Conservation (phyloP, 805 yeast genomes). For the Ogataea nakhonphanomensis region DNA sequence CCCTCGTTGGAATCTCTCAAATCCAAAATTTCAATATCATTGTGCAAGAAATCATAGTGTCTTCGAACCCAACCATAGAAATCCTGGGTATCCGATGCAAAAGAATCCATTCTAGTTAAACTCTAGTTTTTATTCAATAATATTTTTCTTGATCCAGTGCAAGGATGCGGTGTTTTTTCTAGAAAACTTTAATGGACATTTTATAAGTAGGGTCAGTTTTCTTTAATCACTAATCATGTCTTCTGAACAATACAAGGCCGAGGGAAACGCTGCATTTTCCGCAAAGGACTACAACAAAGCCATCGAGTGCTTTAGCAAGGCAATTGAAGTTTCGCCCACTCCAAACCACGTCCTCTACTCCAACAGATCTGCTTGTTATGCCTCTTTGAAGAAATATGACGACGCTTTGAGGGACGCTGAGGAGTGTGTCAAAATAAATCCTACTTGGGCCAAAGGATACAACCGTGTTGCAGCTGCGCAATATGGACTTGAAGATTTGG, state of each 20-base stretch:
- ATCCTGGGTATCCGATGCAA: constrained; percentile 32
- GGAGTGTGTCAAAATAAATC: constrained; percentile 74
- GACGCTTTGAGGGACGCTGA: constrained; percentile 84
- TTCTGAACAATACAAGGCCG: constrained; percentile 78
- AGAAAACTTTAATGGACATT: constrained; percentile 11
- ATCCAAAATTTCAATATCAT: constrained; percentile 60
- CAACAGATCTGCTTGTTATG: constrained; percentile 88
- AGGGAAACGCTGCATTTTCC: constrained; percentile 90
- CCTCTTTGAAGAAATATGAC: constrained; percentile 70
- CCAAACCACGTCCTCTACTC: constrained; percentile 94
- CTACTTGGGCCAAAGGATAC: constrained; percentile 94
- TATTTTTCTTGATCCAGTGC: constrained; percentile 4
- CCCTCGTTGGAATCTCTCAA: constrained; percentile 62
- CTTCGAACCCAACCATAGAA: constrained; percentile 45
- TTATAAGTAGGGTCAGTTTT: constrained; percentile 4
- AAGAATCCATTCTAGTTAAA: constrained; percentile 9
- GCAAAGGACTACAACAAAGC: constrained; percentile 83
- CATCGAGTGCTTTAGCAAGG: constrained; percentile 75
- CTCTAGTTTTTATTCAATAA: neutral
- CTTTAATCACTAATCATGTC: constrained; percentile 36
- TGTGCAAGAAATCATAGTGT: constrained; percentile 46
- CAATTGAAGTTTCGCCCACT: constrained; percentile 73
- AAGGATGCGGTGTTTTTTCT: constrained; percentile 14
- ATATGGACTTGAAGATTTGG: constrained; percentile 77
- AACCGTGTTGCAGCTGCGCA: constrained; percentile 92